Percentiles rank a stretch among this genome's conserved stretches.
These are phyloP conservation scores for Rhododendron kiyosumense DNA, from an alignment of 148 eudicot genomes.

Conservation along the genomic window DNA sequence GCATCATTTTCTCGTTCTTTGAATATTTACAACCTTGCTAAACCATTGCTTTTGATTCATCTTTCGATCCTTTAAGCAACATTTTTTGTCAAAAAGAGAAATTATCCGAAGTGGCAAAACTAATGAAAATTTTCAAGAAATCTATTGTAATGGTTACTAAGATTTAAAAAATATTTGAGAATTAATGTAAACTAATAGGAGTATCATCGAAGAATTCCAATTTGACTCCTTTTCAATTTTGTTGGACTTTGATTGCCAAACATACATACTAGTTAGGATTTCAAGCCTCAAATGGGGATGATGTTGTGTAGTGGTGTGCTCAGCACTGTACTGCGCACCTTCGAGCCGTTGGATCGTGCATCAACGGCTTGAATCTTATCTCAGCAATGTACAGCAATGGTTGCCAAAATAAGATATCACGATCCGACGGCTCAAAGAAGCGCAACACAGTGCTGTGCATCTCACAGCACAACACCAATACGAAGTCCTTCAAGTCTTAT, in stretches of 20 bases:
- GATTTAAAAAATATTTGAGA: neutral
- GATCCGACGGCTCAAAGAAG: too few relatives aligned
- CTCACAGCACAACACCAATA: too few relatives aligned
- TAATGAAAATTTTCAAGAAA: neutral
- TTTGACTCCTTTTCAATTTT: neutral
- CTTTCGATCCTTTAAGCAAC: neutral
- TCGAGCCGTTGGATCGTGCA: too few relatives aligned
- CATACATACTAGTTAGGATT: neutral
- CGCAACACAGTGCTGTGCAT: rapidly evolving
- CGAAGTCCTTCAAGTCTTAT: neutral
- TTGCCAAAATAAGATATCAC: too few relatives aligned
- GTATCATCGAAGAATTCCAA: neutral
- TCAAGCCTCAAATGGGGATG: neutral
- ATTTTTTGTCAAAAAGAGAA: neutral
- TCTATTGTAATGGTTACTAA: neutral
- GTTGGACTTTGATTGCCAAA: neutral
- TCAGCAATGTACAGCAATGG: too few relatives aligned
- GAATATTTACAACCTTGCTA: neutral
- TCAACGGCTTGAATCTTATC: too few relatives aligned
- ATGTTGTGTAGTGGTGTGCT: too few relatives aligned
- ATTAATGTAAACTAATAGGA: neutral
- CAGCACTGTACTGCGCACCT: too few relatives aligned
- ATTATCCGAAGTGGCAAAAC: neutral
- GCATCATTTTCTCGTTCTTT: neutral
- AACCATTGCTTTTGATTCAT: neutral